phyloP scores from a whole-genome alignment of 768 basidiomycete species.

The Candolleomyces eurysporus region DNA sequence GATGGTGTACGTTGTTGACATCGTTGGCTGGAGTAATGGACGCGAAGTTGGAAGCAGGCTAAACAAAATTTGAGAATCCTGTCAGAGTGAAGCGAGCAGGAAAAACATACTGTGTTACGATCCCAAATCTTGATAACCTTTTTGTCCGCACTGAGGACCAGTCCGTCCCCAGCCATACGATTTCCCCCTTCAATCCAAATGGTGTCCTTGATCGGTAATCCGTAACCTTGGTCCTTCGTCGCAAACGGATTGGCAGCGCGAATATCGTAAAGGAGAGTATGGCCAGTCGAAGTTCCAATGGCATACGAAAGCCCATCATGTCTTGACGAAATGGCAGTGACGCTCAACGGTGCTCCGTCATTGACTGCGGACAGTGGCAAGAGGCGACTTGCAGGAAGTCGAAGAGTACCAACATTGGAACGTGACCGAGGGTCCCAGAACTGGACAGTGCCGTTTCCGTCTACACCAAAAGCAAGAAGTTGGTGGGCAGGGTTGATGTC shows the following conservation, averaged over 20 bases:
- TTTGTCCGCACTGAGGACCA: conserved; percentile 90
- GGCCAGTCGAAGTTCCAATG: conserved; percentile 92
- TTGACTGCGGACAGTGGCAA: conserved; percentile 35
- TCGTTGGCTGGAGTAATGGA: conserved; percentile 91
- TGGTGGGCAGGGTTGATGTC: conserved; percentile 95
- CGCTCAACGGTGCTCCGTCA: conserved; percentile 42
- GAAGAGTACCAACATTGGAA: conserved; percentile 65
- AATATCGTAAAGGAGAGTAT: conserved; percentile 92
- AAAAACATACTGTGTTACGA: conserved; percentile 62
- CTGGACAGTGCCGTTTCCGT: conserved; percentile 84
- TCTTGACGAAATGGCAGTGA: conserved; percentile 84
- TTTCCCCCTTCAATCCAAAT: conserved; percentile 88
- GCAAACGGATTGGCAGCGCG: conserved; percentile 82
- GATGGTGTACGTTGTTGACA: conserved; percentile 86
- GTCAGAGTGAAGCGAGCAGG: neutral
- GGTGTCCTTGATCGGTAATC: conserved; percentile 81
- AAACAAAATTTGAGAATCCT: conserved; percentile 12
- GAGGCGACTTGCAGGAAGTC: conserved; percentile 55
- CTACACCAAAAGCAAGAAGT: conserved; percentile 83
- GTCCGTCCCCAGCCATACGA: conserved; percentile 80
- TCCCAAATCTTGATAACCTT: conserved; percentile 99
- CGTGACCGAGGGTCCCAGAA: conserved; percentile 96
- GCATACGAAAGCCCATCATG: conserved; percentile 91
- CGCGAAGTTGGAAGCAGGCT: conserved; percentile 85
- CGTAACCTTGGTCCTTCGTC: conserved; percentile 95